These are phyloP conservation scores for Syzygium syzygioides DNA, from an alignment of 441 rosid species.

Conservation along the genomic window DNA sequence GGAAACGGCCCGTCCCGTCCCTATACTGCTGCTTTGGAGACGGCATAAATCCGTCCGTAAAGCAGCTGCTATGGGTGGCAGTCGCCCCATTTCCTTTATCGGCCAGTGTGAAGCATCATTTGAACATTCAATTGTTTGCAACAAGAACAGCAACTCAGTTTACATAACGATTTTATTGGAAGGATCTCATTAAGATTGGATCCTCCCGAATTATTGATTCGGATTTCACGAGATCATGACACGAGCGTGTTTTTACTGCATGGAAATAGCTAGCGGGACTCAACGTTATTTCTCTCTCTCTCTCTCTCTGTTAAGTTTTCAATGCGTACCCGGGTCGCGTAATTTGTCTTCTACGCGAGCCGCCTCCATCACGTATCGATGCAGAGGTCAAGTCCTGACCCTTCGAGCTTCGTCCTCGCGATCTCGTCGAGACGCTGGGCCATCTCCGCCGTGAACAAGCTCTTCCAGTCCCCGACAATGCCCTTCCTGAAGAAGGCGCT, in stretches of 20 bases:
- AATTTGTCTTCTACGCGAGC: not conserved
- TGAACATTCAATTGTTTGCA: not conserved
- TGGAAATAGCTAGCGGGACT: too few species aligned
- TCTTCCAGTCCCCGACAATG: slow-evolving; percentile 24
- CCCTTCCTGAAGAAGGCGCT: slow-evolving; percentile 16
- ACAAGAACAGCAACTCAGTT: too few species aligned
- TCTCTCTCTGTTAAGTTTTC: too few species aligned
- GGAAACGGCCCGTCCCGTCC: too few species aligned
- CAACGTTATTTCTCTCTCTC: too few species aligned
- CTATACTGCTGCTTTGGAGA: too few species aligned
- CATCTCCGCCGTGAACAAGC: slow-evolving; percentile 11
- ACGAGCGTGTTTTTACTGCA: too few species aligned
- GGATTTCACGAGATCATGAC: too few species aligned
- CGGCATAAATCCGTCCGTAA: too few species aligned
- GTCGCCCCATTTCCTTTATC: not conserved
- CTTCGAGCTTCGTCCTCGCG: slow-evolving; percentile 2
- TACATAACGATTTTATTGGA: not conserved
- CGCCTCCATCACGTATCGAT: not conserved
- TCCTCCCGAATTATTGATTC: not conserved
- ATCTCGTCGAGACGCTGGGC: slow-evolving; percentile 5
- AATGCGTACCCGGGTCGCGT: too few species aligned
- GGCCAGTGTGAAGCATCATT: too few species aligned
- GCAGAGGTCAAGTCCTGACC: slow-evolving; percentile 5
- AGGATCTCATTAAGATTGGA: not conserved
- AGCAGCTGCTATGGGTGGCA: not conserved